Evolutionary conservation across 805 yeast species (phyloP), one percentile per base, ranked within the genome.

Genomic region (Sungouiozyma ichnusensis): DNA sequence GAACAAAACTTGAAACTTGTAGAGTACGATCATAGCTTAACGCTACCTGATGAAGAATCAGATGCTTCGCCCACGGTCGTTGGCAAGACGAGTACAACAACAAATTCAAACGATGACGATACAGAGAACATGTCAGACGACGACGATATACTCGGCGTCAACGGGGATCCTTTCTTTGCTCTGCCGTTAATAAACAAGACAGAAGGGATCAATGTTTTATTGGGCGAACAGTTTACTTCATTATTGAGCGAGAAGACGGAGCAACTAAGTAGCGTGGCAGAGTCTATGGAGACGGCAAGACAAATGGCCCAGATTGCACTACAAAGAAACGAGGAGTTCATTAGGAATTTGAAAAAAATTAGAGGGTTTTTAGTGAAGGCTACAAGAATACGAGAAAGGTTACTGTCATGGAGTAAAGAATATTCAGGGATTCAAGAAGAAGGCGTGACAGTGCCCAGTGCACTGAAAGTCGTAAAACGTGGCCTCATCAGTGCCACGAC

Each of bases 301-400:
- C 88, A 82, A 53, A 70, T 78, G 59, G 78, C 76, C 40, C 95
- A 74, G 67, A 86, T 81, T 36, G 81, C 82, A 0, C 67, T 86
- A 36, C 95, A 88, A 60, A 77, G 90, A 47, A 76, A 79, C 44
- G 87, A 85, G 55, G 97, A 92, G 61, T 90, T 81, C 57, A 80
- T 87, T 40, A 72, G 90, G 53, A 83, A 87, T 46, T 66, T 92
- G 53, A 68, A 76, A n/a, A 74, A 70, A 31, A 72, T 92, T 32
- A 72, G 97, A 50, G 72, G 72, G 52, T 94, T 87, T 1, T 65
- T 90, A 20, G 77, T 83, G 31, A 74, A 84, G 52, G 90, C 95
- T 0, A 85, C 83, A 51, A 67, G 90, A 46, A 71, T 83, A 50
- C 79, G 85, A 50, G 73, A 73, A 36, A 76, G 78, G 49, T 73